Percentiles rank a stretch among this genome's conserved stretches.
Conservation (phyloP, 2,329 filamentous ascomycete species). For the Neofusicoccum parvum region DNA sequence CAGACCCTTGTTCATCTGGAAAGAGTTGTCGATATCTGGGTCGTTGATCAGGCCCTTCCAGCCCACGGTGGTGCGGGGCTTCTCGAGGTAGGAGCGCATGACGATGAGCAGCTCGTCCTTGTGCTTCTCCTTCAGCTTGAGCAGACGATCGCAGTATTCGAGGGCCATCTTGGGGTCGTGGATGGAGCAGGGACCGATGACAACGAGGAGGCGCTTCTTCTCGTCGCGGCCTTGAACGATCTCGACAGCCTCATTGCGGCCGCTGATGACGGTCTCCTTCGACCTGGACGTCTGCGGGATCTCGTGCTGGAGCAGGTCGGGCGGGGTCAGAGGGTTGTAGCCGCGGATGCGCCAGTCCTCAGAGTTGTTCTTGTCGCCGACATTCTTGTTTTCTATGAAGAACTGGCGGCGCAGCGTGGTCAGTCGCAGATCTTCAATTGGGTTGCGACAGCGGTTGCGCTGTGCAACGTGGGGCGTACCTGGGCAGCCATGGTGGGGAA, state of each 20-base stretch:
- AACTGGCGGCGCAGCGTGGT: constrained; percentile 38
- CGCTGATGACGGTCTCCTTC: constrained; percentile 59
- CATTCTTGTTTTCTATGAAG: constrained; percentile 53
- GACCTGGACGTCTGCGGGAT: constrained; percentile 62
- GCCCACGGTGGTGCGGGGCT: constrained; percentile 94
- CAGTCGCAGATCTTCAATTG: not conserved
- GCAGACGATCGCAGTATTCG: constrained; percentile 85
- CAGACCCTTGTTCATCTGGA: constrained; percentile 98
- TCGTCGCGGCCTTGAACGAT: constrained; percentile 63
- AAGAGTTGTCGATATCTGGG: constrained; percentile 96
- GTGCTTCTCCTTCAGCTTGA: constrained; percentile 84
- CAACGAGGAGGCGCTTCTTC: constrained; percentile 66
- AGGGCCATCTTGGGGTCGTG: constrained; percentile 90
- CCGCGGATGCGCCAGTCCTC: constrained; percentile 66
- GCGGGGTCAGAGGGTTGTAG: constrained; percentile 90
- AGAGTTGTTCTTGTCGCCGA: constrained; percentile 51
- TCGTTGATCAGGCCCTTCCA: constrained; percentile 99
- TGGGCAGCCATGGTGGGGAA: constrained; percentile 11
- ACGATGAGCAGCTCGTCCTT: constrained; percentile 88
- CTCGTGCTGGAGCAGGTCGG: constrained; percentile 93
- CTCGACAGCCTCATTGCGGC: constrained; percentile 62
- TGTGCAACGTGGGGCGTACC: not conserved
- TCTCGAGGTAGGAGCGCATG: constrained; percentile 98
- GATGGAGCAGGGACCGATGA: constrained; percentile 95
- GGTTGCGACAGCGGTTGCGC: not conserved